Evolutionary conservation across 2,329 filamentous ascomycete species (phyloP).

Genomic region (Graphilbum ipis-grandicollis): DNA sequence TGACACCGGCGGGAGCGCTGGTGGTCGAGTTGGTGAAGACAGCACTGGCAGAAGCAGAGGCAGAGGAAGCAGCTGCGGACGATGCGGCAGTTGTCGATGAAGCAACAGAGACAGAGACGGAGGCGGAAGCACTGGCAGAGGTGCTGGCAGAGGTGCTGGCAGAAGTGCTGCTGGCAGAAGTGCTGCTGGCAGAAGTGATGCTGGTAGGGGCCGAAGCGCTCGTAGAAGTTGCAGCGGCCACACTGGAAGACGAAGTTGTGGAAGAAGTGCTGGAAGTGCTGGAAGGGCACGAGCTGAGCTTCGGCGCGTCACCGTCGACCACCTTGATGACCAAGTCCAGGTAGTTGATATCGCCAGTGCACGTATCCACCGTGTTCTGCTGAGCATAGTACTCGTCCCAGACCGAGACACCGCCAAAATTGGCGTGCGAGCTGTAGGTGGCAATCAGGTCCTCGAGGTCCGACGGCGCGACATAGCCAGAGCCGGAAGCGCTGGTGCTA

Average conservation of each 20-base stretch:
- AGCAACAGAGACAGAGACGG: constrained; percentile 7
- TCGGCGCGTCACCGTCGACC: constrained; percentile 3
- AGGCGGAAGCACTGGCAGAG: constrained; percentile 1
- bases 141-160: background rate
- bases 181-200: constrained; percentile 15
- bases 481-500: constrained; percentile 7
- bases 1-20: background rate
- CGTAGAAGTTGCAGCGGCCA: too few species aligned
- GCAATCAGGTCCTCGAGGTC: constrained; percentile 10
- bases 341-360: constrained; percentile 11
- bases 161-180: constrained; percentile 10
- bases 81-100: background rate
- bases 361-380: constrained; percentile 3
- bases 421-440: constrained; percentile 10
- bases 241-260: background rate
- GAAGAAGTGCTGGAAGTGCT: constrained; percentile 4
- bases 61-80: background rate
- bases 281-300: constrained; percentile 4
- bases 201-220: background rate
- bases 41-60: background rate
- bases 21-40: background rate
- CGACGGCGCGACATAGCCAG: constrained; percentile 13
- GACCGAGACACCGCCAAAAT: constrained; percentile 18
- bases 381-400: constrained; percentile 15
- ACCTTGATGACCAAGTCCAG: constrained; percentile 4